Evolutionary conservation across 257 asterid species (phyloP).

Genomic region (Eucommia ulmoides): DNA sequence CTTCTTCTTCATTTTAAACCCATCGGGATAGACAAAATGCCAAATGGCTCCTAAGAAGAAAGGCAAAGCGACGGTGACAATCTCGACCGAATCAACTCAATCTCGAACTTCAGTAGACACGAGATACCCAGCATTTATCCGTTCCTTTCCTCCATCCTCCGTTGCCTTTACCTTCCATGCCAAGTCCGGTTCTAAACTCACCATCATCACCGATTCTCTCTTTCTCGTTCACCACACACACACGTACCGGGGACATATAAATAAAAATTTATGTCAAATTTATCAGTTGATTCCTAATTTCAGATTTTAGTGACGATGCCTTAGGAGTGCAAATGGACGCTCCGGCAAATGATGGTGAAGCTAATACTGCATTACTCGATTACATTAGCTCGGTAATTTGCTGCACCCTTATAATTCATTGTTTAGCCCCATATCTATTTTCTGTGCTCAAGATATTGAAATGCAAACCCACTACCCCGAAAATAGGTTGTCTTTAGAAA

Average conservation of each 20-base stretch:
- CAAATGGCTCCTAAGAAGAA: slow-evolving; percentile 49
- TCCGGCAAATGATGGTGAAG: slow-evolving; percentile 95
- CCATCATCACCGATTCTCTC: slow-evolving; percentile 61
- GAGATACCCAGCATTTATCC: slow-evolving; percentile 59
- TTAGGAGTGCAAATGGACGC: slow-evolving; percentile 94
- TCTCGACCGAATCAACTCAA: too few relatives aligned
- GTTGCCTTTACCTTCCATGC: slow-evolving; percentile 82
- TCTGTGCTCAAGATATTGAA: too few relatives aligned
- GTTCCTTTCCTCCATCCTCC: slow-evolving; percentile 55
- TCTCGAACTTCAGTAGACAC: slow-evolving; percentile 11
- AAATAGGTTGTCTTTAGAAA: too few relatives aligned
- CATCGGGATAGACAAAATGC: too few relatives aligned
- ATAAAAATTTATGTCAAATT: too few relatives aligned
- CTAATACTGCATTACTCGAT: slow-evolving; percentile 86
- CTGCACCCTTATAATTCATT: neutral
- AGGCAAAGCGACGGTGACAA: slow-evolving; percentile 44
- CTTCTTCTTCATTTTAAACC: too few relatives aligned
- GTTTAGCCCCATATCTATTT: too few relatives aligned
- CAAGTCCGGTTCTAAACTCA: slow-evolving; percentile 84
- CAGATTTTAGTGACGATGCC: slow-evolving; percentile 72
- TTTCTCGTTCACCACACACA: neutral
- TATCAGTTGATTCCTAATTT: neutral
- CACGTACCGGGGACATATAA: too few relatives aligned
- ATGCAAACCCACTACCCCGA: too few relatives aligned
- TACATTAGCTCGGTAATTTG: slow-evolving; percentile 65